Evolutionary conservation across 495 filamentous ascomycete genomes (phyloP), one percentile per base, ranked within the genome.

Genomic region (Echria macrotheca): DNA sequence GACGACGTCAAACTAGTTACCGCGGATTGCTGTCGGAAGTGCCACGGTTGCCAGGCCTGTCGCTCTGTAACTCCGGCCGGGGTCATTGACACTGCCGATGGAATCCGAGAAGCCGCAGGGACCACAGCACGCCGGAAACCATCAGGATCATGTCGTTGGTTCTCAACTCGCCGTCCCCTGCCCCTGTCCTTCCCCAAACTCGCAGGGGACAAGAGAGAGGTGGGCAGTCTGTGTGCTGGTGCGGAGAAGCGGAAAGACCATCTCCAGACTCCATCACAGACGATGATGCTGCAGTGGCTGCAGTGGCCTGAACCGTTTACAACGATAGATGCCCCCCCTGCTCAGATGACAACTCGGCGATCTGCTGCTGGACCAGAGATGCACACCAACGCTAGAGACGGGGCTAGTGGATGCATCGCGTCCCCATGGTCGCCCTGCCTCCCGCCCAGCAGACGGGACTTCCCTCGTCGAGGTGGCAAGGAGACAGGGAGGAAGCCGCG

Each of bases 271-370:
- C 14, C 17, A 10, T 9, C 19, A 2, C 15, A 41, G 15, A 40
- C 37, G n/a, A n/a, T n/a, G n/a, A n/a, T n/a, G n/a, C n/a, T n/a
- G n/a, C n/a, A n/a, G n/a, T n/a, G 5, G 19, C 31, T n/a, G 28
- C 15, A 11, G 29, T 14, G 18, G 19, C 10, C 7, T 35, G 5
- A 32, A 33, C 31, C 10, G 44, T 15, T 33, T 46, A 46, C 44
- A 46, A 22, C 44, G 44, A 46, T 46, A 5, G 28, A 15, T 21
- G 32, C 4, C 19, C n/a, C 7, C 4, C 6, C 19, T 47, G 44
- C 45, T 40, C 46, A 48, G 33, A 23, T 47, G 45, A 47, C 45
- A 36, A 38, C 21, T 19, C 33, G 23, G 31, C 33, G 45, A 39
- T 39, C 45, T 37, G 45, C 25, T 31, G 45, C 25, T 21, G 14